Evolutionary conservation across 495 filamentous ascomycete genomes (phyloP).

Genomic region (Podospora pseudoanserina): DNA sequence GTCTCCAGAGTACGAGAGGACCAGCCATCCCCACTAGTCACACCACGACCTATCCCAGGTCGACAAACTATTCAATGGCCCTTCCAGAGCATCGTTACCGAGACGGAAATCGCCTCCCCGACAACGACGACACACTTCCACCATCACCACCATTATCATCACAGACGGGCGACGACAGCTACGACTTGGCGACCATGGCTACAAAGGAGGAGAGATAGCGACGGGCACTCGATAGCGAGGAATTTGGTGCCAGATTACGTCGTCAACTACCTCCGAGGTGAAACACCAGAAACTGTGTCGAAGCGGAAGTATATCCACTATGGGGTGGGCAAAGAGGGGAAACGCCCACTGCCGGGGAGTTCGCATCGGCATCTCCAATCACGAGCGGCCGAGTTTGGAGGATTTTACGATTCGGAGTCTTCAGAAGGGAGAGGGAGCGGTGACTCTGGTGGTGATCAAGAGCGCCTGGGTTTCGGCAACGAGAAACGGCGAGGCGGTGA

Average conservation of each 20-base stretch:
- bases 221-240: slow-evolving; percentile 1
- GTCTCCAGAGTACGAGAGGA: slow-evolving; percentile 18
- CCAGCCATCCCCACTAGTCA: slow-evolving; percentile 5
- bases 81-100: slow-evolving; percentile 31
- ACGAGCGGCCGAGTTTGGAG: slow-evolving; percentile 34
- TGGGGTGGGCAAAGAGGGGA: slow-evolving; percentile 10
- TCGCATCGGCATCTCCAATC: slow-evolving; percentile 30
- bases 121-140: slow-evolving; percentile 9
- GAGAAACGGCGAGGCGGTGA: slow-evolving; percentile 12
- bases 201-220: slow-evolving; percentile 25
- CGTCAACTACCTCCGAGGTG: slow-evolving; percentile 39
- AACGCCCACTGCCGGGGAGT: background rate
- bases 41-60: slow-evolving; percentile 13
- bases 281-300: slow-evolving; percentile 43
- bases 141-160: background rate
- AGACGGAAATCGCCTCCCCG: slow-evolving; percentile 20
- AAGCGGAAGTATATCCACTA: slow-evolving; percentile 36
- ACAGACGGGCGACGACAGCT: slow-evolving; percentile 22
- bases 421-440: slow-evolving; percentile 21
- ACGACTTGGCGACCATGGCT: slow-evolving; percentile 16
- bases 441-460: slow-evolving; percentile 4
- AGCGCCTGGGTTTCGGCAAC: background rate
- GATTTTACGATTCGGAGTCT: slow-evolving; percentile 21
- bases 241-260: slow-evolving; percentile 45
- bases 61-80: slow-evolving; percentile 34